Base-by-base conservation (phyloP, 2,329 filamentous ascomycete genomes). In the Trichophyton simii region DNA sequence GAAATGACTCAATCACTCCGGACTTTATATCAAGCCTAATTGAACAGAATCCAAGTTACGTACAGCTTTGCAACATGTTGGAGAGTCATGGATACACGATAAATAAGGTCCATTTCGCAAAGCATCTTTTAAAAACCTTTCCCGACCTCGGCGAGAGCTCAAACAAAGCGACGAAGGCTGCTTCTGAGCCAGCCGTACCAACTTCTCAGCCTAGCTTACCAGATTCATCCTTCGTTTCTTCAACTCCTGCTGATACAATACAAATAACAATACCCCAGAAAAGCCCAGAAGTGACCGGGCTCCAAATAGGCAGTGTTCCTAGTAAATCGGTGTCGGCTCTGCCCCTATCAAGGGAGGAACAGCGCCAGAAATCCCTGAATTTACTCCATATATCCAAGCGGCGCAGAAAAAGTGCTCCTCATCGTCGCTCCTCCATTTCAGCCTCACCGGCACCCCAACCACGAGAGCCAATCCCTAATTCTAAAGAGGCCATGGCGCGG, bases 401-500 rank as follows among this genome's bases (percentile, higher is more conserved):
- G 25, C 28, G 36, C 38, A 13, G 22, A 3, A 52, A 38, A 22
- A 54, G 2, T 31, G 28, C 44, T 13, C n/a, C 38, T 48, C 50
- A 38, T 1, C 54, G 36, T 6, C 15, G 18, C 18, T 28, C 13
- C 3, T 52, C 44, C 6, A 54, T 22, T 34, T 25, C 58, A 34
- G 18, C 36, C 13, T 42, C 38, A 20, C 36, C 25, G 7, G 54
- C 59, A 41, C 55, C 55, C 15, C 34, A 20, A 38, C 58, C 22
- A 44, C 46, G 20, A 28, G 42, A 66, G 44, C 67, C 68, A 6
- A 59, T 63, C 1, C 66, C 69, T n/a, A 69, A 68, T 7, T 68
- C 79, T 64, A 83, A 83, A 65, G 79, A 79, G 67, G 78, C 81
- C 66, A 76, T 76, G 60, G 80, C 82, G n/a, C 73, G 79, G 28